Conservation (phyloP, 768 basidiomycete genomes). For the Suillus sp. region DNA sequence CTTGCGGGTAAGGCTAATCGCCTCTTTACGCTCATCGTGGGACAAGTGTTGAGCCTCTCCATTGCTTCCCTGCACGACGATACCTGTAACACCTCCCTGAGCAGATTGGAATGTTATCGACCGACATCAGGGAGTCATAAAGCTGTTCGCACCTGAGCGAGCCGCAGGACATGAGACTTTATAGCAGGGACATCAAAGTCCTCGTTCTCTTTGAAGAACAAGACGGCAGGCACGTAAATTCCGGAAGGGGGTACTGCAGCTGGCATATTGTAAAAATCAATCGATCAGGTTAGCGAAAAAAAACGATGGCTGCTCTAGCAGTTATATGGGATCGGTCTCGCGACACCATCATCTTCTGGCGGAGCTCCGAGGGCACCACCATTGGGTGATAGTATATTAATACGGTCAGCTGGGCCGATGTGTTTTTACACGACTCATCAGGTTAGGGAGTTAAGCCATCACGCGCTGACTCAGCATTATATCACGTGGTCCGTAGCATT, state of each 20-base stretch:
- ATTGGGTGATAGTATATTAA: no score
- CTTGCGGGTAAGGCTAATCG: slow-evolving; percentile 64
- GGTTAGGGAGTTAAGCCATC: no score
- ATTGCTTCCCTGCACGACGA: slow-evolving; percentile 73
- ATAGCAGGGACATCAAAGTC: slow-evolving; percentile 70
- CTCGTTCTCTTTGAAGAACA: slow-evolving; percentile 71
- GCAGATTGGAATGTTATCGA: slow-evolving; percentile 11
- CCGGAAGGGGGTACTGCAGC: slow-evolving; percentile 58
- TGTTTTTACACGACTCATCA: no score
- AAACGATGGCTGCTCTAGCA: background rate
- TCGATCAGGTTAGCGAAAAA: background rate
- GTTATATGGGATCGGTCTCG: slow-evolving; percentile 7
- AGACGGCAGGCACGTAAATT: slow-evolving; percentile 76
- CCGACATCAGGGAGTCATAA: background rate
- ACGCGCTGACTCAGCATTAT: background rate
- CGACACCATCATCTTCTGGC: slow-evolving; percentile 4
- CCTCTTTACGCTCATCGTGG: slow-evolving; percentile 65
- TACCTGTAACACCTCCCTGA: slow-evolving; percentile 72
- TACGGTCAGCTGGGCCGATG: background rate
- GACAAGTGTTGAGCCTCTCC: slow-evolving; percentile 79
- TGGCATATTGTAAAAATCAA: slow-evolving; percentile 23
- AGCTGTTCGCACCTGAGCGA: slow-evolving; percentile 58
- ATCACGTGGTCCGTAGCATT: background rate
- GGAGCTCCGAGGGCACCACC: slow-evolving; percentile 11
- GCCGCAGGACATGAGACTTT: slow-evolving; percentile 67